Percentiles rank a stretch among this genome's conserved stretches.
Evolutionary conservation across 179 eudicot genomes (phyloP).

Genomic region (Corrigiola litoralis): DNA sequence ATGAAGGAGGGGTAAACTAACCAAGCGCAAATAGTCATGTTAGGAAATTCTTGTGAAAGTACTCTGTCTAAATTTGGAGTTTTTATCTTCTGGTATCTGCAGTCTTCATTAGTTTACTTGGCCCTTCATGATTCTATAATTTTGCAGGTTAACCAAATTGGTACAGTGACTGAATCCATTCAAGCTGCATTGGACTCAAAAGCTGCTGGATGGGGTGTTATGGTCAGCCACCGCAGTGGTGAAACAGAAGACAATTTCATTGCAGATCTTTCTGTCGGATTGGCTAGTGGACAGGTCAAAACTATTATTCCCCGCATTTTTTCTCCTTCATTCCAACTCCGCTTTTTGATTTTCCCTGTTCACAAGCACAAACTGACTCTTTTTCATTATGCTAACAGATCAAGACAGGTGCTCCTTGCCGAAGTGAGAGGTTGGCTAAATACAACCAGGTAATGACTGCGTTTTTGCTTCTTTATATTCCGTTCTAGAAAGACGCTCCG

Average conservation of each 20-base stretch:
- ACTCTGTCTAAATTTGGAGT: no score
- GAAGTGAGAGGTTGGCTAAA: constrained; percentile 95
- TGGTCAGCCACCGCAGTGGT: constrained; percentile 99
- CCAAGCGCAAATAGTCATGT: no score
- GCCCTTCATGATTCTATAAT: no score
- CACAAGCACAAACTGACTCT: not conserved
- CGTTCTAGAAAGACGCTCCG: no score
- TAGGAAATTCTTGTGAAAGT: no score
- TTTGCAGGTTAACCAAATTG: constrained; percentile 93
- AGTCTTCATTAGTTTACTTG: no score
- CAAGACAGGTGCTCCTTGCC: constrained; percentile 98
- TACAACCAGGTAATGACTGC: constrained; percentile 88
- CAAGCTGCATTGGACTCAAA: constrained; percentile 95
- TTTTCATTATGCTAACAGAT: constrained; percentile 40
- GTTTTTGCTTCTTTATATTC: no score
- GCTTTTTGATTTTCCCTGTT: not conserved
- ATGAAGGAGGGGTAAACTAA: no score
- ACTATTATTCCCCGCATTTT: not conserved
- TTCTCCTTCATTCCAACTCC: not conserved
- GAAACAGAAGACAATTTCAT: constrained; percentile 98
- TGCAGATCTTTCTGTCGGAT: constrained; percentile 95
- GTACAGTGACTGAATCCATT: constrained; percentile 82
- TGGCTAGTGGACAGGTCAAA: constrained; percentile 96
- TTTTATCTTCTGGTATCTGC: no score
- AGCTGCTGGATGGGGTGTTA: constrained; percentile 99